Conservation (phyloP, 2,329 filamentous ascomycete genomes). For the Parastagonospora nodorum region DNA sequence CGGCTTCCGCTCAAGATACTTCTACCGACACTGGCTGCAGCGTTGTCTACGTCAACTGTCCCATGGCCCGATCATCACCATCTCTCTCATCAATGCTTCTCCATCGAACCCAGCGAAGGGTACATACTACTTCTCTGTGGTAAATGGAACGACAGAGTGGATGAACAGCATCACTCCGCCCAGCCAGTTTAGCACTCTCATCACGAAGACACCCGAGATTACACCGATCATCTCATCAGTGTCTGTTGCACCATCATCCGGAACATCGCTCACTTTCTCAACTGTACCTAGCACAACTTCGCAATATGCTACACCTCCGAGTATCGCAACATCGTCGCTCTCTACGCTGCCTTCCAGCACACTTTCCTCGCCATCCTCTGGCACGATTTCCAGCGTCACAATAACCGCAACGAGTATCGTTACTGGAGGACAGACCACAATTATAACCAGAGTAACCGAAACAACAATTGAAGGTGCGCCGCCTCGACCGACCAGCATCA, state of each 20-base stretch:
- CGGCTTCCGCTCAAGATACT: constrained; percentile 29
- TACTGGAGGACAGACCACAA: constrained; percentile 1
- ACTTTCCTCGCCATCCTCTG: neutral
- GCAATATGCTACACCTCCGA: neutral
- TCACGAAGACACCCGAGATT: constrained; percentile 6
- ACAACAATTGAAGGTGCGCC: neutral
- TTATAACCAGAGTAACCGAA: neutral
- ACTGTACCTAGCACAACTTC: neutral
- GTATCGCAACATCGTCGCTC: neutral
- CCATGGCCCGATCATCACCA: constrained; percentile 41
- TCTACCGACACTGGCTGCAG: constrained; percentile 32
- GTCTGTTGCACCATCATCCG: neutral
- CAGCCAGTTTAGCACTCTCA: constrained; percentile 17
- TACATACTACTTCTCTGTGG: constrained; percentile 42
- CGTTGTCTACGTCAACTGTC: constrained; percentile 40
- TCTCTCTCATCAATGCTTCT: constrained; percentile 33
- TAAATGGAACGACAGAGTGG: constrained; percentile 42
- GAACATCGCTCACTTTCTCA: neutral
- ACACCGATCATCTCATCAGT: constrained; percentile 8
- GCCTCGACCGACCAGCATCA: neutral
- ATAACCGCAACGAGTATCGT: constrained; percentile 3
- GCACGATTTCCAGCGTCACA: neutral
- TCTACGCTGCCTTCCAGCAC: constrained; percentile 2
- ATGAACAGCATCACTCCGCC: constrained; percentile 36
- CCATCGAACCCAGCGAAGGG: constrained; percentile 30